Evolutionary conservation across 441 rosid genomes (phyloP).

Genomic region (Manihot esculenta): DNA sequence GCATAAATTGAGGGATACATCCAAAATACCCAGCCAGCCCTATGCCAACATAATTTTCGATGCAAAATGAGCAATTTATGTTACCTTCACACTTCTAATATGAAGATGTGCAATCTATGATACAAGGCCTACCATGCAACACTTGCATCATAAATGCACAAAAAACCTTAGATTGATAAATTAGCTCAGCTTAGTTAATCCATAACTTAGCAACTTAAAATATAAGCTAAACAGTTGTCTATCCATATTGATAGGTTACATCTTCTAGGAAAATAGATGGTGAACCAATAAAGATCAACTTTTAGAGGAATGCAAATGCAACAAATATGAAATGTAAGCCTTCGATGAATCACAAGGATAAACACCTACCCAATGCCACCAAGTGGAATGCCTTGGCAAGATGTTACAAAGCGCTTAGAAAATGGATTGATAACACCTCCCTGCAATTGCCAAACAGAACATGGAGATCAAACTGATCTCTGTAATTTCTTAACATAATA

Average conservation of each 20-base stretch:
- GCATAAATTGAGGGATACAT: neutral
- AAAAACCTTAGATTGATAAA: neutral
- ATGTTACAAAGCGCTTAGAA: slow-evolving; percentile 45
- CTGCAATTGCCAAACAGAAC: slow-evolving; percentile 37
- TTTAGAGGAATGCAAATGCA: neutral
- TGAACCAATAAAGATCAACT: neutral
- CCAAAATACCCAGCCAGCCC: slow-evolving; percentile 1
- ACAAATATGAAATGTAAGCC: slow-evolving; percentile 3
- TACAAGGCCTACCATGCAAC: neutral
- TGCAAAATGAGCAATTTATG: neutral
- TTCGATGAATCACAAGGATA: neutral
- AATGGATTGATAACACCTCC: slow-evolving; percentile 59
- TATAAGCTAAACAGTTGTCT: neutral
- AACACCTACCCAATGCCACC: slow-evolving; percentile 84
- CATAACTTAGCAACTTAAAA: neutral
- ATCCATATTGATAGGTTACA: neutral
- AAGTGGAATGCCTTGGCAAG: slow-evolving; percentile 77
- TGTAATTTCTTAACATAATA: neutral
- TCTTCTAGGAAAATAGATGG: neutral
- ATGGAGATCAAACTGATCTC: slow-evolving; percentile 1
- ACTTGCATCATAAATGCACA: neutral
- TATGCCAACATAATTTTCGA: neutral
- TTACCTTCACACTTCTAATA: neutral
- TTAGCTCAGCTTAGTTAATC: neutral
- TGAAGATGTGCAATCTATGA: neutral